phyloP scores from a whole-genome alignment of 78 protist genomes.

The Tieghemostelium lacteum region DNA sequence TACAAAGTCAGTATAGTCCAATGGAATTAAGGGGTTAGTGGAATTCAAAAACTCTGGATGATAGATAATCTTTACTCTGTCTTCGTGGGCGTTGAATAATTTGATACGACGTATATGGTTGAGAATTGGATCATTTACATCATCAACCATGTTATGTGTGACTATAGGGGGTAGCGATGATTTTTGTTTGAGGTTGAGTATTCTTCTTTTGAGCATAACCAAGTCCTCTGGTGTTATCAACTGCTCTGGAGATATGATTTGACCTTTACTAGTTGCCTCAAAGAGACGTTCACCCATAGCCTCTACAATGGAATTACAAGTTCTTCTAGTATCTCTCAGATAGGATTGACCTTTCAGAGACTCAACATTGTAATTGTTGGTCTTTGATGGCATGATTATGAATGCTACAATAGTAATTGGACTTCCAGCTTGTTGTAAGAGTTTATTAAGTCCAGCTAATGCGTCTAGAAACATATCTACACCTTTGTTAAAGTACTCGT shows the following conservation, averaged over 20 bases:
- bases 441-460: conserved; percentile 79
- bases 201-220: conserved; percentile 79
- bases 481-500: conserved; percentile 91
- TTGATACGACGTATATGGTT: conserved; percentile 62
- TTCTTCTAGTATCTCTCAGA: conserved; percentile 69
- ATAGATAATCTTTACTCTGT: conserved; percentile 89
- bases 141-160: conserved; percentile 90
- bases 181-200: conserved; percentile 39
- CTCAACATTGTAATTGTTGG: conserved; percentile 85
- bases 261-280: conserved; percentile 76
- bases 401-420: conserved; percentile 86
- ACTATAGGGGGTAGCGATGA: conserved; percentile 85
- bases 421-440: conserved; percentile 55
- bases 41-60: conserved; percentile 91
- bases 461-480: conserved; percentile 86
- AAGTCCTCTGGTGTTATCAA: conserved; percentile 52
- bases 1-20: conserved; percentile 90
- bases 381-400: conserved; percentile 84
- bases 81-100: conserved; percentile 75
- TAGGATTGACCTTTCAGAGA: conserved; percentile 84
- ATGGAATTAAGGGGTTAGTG: conserved; percentile 86
- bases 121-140: conserved; percentile 52
- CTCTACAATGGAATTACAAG: conserved; percentile 66
- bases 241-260: conserved; percentile 58
- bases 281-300: conserved; percentile 71